Base-by-base conservation (phyloP, 129 eudicot species). In the Calendula officinalis region DNA sequence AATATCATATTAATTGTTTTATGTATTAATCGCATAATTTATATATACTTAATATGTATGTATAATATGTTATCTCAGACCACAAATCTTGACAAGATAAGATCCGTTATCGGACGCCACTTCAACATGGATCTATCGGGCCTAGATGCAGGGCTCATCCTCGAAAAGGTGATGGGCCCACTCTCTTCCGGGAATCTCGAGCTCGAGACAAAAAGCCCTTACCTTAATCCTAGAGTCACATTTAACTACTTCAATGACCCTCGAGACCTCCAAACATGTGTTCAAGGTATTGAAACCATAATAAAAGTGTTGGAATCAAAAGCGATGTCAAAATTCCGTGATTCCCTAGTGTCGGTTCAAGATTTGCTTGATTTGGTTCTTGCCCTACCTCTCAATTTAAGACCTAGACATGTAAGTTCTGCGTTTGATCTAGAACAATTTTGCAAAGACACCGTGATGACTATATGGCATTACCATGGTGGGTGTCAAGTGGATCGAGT, bases 391-490 rank as follows among this genome's bases (percentile, higher is more conserved):
- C 22, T 75, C 3, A 91, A 91, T 66, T 63, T 83, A 71, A 71
- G 88, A 64, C 78, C 63, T 4, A 78, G 66, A 66, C 79, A 75
- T 16, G 60, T 75, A 13, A 33, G 30, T 11, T 69, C 83, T 1
- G 30, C 71, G 2, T 30, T 74, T n/a, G 59, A 83, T 16, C 60
- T 85, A 5, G 82, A 81, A 13, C 84, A 83, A 15, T 87, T 32
- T n/a, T 91, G 98, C 52, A 75, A 52, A 14, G 98, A 91, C 72
- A 91, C 98, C 0, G 96, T 91, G 37, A 79, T 87, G 85, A 74
- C 89, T 9, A 91, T 91, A 67, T 91, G 98, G 98, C 98, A 91
- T 73, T 91, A 87, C 65, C 98, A 91, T 50, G 98, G 98, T 34
- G 96, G 98, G 5, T 88, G 96, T 43, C 95, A 91, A 71, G 91